These are phyloP conservation scores for Murraya koenigii DNA, from an alignment of 345 rosid genomes.

Conservation along the genomic window DNA sequence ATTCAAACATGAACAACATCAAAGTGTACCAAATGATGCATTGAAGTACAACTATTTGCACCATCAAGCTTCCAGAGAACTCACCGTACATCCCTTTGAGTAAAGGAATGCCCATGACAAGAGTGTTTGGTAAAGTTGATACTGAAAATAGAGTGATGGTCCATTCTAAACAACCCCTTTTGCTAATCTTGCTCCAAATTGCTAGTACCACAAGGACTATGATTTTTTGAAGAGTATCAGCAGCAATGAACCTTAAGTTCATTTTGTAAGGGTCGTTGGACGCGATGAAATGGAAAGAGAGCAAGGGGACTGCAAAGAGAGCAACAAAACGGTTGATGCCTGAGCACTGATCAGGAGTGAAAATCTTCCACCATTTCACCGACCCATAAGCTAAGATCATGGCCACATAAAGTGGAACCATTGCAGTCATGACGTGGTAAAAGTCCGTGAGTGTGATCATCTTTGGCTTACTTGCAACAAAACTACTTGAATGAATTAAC, in stretches of 20 bases:
- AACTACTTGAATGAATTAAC: not conserved
- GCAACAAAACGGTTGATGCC: conserved; percentile 99
- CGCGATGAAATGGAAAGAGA: conserved; percentile 89
- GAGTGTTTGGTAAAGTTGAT: conserved; percentile 69
- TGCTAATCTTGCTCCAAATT: conserved; percentile 46
- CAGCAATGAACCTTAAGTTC: conserved; percentile 73
- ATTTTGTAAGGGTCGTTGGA: conserved; percentile 58
- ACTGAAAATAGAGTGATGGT: conserved; percentile 70
- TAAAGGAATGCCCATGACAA: conserved; percentile 80
- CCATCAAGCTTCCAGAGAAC: conserved; percentile 68
- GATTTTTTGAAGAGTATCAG: conserved; percentile 65
- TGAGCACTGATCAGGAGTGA: conserved; percentile 94
- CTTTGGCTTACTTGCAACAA: conserved; percentile 10
- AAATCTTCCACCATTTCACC: conserved; percentile 98
- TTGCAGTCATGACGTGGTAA: conserved; percentile 97
- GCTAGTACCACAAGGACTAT: conserved; percentile 45
- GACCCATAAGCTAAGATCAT: conserved; percentile 95
- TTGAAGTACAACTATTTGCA: conserved; percentile 78
- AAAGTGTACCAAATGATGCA: conserved; percentile 80
- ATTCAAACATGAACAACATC: conserved; percentile 75
- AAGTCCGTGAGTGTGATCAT: conserved; percentile 78
- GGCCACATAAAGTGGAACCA: conserved; percentile 99
- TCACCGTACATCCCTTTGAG: conserved; percentile 78
- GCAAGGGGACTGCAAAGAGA: conserved; percentile 94
- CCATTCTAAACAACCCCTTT: conserved; percentile 65